Conservation (phyloP, 2,329 filamentous ascomycete species). For the Colletotrichum incanum region DNA sequence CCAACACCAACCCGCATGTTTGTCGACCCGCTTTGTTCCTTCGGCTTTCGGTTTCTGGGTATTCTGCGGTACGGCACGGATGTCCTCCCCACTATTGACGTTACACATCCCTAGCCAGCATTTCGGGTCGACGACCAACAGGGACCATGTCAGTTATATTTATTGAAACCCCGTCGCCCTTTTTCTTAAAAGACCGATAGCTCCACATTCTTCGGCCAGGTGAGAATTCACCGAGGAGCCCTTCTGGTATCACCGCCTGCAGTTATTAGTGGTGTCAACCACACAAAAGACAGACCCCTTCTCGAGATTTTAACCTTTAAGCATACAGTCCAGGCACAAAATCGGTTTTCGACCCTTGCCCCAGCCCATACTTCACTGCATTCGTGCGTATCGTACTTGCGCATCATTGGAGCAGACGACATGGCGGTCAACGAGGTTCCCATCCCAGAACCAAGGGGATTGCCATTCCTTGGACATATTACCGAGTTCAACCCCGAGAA, state of each 20-base stretch:
- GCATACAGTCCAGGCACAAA: background rate
- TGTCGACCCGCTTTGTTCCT: background rate
- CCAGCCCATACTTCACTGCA: background rate
- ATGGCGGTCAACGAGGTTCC: slow-evolving; percentile 48
- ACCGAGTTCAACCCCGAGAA: slow-evolving; percentile 73
- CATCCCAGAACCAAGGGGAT: slow-evolving; percentile 67
- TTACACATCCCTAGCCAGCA: background rate
- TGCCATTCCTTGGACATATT: slow-evolving; percentile 78
- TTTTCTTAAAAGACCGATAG: background rate
- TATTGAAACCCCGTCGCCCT: background rate
- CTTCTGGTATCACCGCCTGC: background rate
- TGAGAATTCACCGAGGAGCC: background rate
- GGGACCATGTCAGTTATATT: slow-evolving; percentile 2
- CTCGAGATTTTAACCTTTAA: background rate
- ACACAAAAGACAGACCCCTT: background rate
- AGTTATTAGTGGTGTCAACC: background rate
- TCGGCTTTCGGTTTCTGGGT: too few relatives aligned
- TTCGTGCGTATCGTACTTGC: background rate
- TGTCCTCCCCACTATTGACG: background rate
- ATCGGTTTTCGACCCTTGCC: too few relatives aligned
- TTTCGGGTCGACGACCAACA: background rate
- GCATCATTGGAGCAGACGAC: background rate
- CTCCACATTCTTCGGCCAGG: background rate
- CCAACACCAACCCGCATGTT: background rate
- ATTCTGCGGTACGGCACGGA: background rate